phyloP scores from a whole-genome alignment of 2,329 filamentous ascomycete genomes.

The Penicillium italicum region DNA sequence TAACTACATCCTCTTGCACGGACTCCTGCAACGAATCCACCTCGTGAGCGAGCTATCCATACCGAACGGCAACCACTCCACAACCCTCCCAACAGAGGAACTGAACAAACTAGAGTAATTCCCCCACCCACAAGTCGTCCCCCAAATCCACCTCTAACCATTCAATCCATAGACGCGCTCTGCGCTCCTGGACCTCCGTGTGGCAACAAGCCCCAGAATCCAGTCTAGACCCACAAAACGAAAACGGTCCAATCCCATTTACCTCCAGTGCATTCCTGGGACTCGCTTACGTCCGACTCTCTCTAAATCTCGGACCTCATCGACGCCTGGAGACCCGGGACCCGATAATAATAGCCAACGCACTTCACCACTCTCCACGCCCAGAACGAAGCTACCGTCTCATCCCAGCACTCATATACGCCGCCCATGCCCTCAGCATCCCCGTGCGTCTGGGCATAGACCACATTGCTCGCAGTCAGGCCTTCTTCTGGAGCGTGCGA shows the following conservation, averaged over 20 bases:
- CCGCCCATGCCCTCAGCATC: slow-evolving; percentile 65
- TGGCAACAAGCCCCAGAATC: slow-evolving; percentile 38
- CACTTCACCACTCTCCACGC: slow-evolving; percentile 57
- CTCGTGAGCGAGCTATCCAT: slow-evolving; percentile 34
- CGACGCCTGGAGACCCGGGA: slow-evolving; percentile 64
- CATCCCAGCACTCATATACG: slow-evolving; percentile 63
- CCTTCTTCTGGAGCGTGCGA: slow-evolving; percentile 39
- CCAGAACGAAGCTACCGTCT: slow-evolving; percentile 59
- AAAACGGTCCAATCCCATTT: slow-evolving; percentile 35
- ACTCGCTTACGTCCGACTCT: slow-evolving; percentile 33
- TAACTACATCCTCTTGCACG: slow-evolving; percentile 69
- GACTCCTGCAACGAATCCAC: slow-evolving; percentile 64
- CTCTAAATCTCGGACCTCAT: slow-evolving; percentile 55
- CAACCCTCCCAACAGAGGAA: slow-evolving; percentile 33
- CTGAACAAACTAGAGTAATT: slow-evolving; percentile 35
- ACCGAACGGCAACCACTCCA: slow-evolving; percentile 30
- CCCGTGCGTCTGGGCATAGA: slow-evolving; percentile 38
- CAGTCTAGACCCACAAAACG: slow-evolving; percentile 34
- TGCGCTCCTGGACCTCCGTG: slow-evolving; percentile 35
- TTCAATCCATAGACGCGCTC: slow-evolving; percentile 25
- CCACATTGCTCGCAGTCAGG: slow-evolving; percentile 36
- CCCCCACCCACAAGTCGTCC: neutral
- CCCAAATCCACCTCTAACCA: neutral
- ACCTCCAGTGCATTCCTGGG: slow-evolving; percentile 33
- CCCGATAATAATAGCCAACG: slow-evolving; percentile 57